A percentile compares a stretch with the other conserved stretches of the same genome.
phyloP scores from a whole-genome alignment of 2,329 filamentous ascomycete species.

The Alternaria rosae region DNA sequence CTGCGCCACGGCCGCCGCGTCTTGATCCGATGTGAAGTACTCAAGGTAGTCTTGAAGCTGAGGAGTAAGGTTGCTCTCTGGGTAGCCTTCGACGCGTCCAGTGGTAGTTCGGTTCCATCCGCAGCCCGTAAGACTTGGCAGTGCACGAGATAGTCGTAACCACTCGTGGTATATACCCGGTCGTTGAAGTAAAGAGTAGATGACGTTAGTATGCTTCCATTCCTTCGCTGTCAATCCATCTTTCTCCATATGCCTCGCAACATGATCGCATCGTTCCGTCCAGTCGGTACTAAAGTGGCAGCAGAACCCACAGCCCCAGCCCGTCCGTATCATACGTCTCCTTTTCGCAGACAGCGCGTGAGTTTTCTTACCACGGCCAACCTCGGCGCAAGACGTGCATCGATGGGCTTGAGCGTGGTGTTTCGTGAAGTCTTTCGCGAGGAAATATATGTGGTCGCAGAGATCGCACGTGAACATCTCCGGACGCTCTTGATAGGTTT shows the following conservation, averaged over 20 bases:
- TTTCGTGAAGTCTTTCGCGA: slow-evolving; percentile 70
- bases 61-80: slow-evolving; percentile 24
- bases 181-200: slow-evolving; percentile 70
- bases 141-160: slow-evolving; percentile 45
- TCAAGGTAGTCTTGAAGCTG: slow-evolving; percentile 43
- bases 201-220: slow-evolving; percentile 71
- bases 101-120: slow-evolving; percentile 36
- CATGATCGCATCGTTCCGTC: slow-evolving; percentile 70
- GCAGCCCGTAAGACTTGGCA: slow-evolving; percentile 18
- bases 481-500: slow-evolving; percentile 71
- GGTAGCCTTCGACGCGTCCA: slow-evolving; percentile 41
- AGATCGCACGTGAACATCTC: slow-evolving; percentile 70
- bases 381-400: slow-evolving; percentile 57
- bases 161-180: slow-evolving; percentile 65
- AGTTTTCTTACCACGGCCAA: slow-evolving; percentile 59
- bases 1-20: slow-evolving; percentile 28
- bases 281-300: slow-evolving; percentile 66
- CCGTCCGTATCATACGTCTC: slow-evolving; percentile 54
- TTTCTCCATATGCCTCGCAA: slow-evolving; percentile 68
- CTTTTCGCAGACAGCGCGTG: slow-evolving; percentile 52
- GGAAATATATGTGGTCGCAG: slow-evolving; percentile 70
- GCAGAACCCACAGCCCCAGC: slow-evolving; percentile 74
- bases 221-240: slow-evolving; percentile 62
- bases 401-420: slow-evolving; percentile 69
- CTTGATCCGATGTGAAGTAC: slow-evolving; percentile 27